Evolutionary conservation across 345 rosid genomes (phyloP), one percentile per base, ranked within the genome.

Genomic region (Citrus sinensis): DNA sequence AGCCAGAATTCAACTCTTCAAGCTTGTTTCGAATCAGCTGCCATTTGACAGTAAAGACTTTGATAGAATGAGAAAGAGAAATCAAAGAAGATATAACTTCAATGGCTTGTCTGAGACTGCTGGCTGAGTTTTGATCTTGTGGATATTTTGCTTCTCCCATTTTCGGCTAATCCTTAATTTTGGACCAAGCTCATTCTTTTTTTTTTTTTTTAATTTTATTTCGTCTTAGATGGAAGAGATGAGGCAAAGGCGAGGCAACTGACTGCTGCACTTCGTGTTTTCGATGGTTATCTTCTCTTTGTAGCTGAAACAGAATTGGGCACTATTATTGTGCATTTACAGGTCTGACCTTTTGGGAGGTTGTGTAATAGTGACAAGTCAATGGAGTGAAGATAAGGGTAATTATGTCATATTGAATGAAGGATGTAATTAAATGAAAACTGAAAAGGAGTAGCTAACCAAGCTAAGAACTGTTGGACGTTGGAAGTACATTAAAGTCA

Each of bases 21-120:
- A 95, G 89, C 82, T 88, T 92, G 74, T 65, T 83, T 73, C 99
- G 76, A 68, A 95, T 90, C 62, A 89, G 81, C 34, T 90, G 89
- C 99, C 99, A 95, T 90, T 92, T 95, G 40, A 88, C 89, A 20
- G 86, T 68, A 83, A 95, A 95, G 42, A 90, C 91, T 76, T 82
- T 90, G 80, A 91, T 80, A 20, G 93, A 89, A 76, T 90, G 87
- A 75, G 96, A 93, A 37, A 87, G 87, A 62, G 90, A 86, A 77
- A 90, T 86, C 81, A 93, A 84, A 27, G 93, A 89, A 79, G 95
- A 93, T 2, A 87, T 79, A 4, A 79, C 83, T 82, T 90, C 94
- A 76, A 87, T 88, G 70, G 89, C 89, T 84, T 80, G 83, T 3
- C 80, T 68, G 61, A 87, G 74, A 74, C 85, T 82, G 25, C 88